Evolutionary conservation across 2,329 filamentous ascomycete species (phyloP).

Genomic region (Ramichloridium luteum): DNA sequence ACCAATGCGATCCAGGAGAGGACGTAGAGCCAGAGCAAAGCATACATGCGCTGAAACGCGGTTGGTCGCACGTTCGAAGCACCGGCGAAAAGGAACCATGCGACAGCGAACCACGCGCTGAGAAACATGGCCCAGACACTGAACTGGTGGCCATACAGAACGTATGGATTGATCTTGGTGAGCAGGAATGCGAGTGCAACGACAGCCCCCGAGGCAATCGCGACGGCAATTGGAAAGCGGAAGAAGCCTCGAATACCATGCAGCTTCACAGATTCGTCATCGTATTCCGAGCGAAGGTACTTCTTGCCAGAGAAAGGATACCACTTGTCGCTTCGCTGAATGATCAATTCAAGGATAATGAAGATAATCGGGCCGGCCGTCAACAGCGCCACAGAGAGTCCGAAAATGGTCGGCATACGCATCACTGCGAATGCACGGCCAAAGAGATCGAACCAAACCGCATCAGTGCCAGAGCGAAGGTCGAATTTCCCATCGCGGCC

Average conservation of each 20-base stretch:
- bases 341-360: conserved; percentile 53
- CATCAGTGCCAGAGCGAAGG: conserved; percentile 47
- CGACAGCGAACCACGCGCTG: conserved; percentile 63
- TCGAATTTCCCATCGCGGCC: conserved; percentile 48
- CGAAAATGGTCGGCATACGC: conserved; percentile 70
- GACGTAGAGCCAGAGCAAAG: conserved; percentile 71
- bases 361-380: conserved; percentile 67
- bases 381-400: conserved; percentile 71
- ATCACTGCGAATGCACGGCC: conserved; percentile 70
- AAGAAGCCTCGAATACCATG: conserved; percentile 73
- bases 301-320: conserved; percentile 68
- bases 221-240: conserved; percentile 66
- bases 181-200: conserved; percentile 63
- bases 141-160: conserved; percentile 83
- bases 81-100: conserved; percentile 72
- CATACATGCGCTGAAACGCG: conserved; percentile 71
- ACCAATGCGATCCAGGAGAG: conserved; percentile 64
- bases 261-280: conserved; percentile 48
- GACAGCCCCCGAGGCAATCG: conserved; percentile 54
- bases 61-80: conserved; percentile 72
- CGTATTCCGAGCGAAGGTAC: conserved; percentile 47
- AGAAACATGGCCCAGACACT: conserved; percentile 76
- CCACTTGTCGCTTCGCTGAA: conserved; percentile 65
- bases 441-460: conserved; percentile 91
- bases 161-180: conserved; percentile 73